Evolutionary conservation across 495 filamentous ascomycete genomes (phyloP).

Genomic region (Pseudotulostoma volvatum): DNA sequence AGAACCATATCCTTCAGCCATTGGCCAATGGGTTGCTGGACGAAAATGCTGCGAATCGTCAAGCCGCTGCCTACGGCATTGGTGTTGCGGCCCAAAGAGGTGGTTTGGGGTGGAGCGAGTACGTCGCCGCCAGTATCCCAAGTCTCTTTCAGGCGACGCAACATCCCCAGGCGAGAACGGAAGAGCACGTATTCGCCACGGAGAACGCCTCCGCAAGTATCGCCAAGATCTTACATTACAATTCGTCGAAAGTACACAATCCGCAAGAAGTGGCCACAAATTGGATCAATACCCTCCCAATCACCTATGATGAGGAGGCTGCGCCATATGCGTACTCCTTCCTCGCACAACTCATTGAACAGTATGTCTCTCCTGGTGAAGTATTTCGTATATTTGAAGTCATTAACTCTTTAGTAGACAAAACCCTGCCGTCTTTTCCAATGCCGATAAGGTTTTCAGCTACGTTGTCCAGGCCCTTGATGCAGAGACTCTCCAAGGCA

Average conservation of each 20-base stretch:
- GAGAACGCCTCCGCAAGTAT: slow-evolving; percentile 96
- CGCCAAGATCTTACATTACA: slow-evolving; percentile 89
- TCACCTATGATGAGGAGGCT: slow-evolving; percentile 92
- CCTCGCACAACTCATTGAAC: slow-evolving; percentile 76
- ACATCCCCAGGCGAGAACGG: slow-evolving; percentile 60
- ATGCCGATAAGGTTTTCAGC: slow-evolving; percentile 63
- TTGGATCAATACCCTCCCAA: slow-evolving; percentile 83
- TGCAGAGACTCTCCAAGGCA: slow-evolving; percentile 73
- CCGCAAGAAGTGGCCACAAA: slow-evolving; percentile 52
- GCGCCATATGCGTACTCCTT: slow-evolving; percentile 94
- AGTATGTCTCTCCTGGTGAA: slow-evolving; percentile 45
- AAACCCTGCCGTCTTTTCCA: slow-evolving; percentile 64
- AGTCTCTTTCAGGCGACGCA: slow-evolving; percentile 71
- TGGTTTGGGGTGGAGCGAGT: slow-evolving; percentile 65
- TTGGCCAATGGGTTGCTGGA: slow-evolving; percentile 72
- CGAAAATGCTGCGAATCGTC: slow-evolving; percentile 74
- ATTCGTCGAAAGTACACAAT: slow-evolving; percentile 54
- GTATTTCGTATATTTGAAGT: background rate
- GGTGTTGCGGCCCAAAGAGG: slow-evolving; percentile 92
- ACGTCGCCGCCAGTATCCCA: slow-evolving; percentile 61
- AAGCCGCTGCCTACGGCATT: slow-evolving; percentile 91
- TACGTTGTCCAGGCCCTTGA: slow-evolving; percentile 77
- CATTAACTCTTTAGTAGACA: slow-evolving; percentile 38
- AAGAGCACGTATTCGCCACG: slow-evolving; percentile 92
- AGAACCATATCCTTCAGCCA: slow-evolving; percentile 68